Conservation (phyloP, 179 eudicot genomes). For the Silene noctiflora region DNA sequence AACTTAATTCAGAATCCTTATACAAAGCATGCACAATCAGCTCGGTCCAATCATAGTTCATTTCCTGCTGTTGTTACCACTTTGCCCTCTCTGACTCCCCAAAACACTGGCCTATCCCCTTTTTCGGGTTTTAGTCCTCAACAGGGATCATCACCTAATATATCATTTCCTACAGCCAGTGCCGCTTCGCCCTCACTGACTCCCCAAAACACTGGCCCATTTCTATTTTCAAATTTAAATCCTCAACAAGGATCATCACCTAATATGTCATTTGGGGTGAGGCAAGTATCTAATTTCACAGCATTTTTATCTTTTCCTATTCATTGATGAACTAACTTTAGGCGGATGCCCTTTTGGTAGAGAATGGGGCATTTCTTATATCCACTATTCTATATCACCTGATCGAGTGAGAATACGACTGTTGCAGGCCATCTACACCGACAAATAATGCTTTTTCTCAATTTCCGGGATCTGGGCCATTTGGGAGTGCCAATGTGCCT, state of each 20-base stretch:
- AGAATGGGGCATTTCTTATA: neutral
- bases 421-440: slow-evolving; percentile 51
- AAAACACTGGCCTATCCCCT: slow-evolving; percentile 40
- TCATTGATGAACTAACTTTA: slow-evolving; percentile 1
- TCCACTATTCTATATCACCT: slow-evolving; percentile 11
- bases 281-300: slow-evolving; percentile 35
- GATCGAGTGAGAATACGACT: slow-evolving; percentile 25
- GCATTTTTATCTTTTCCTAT: neutral
- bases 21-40: slow-evolving; percentile 33
- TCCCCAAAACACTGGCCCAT: slow-evolving; percentile 40
- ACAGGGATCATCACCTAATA: slow-evolving; percentile 44
- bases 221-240: slow-evolving; percentile 52
- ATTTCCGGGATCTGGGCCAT: slow-evolving; percentile 41
- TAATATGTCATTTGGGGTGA: slow-evolving; percentile 42
- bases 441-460: slow-evolving; percentile 56
- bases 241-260: slow-evolving; percentile 54
- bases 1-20: slow-evolving; percentile 59
- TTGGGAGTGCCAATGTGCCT: slow-evolving; percentile 30
- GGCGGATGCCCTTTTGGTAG: neutral
- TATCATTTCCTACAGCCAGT: slow-evolving; percentile 39
- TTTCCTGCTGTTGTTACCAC: slow-evolving; percentile 38
- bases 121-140: slow-evolving; percentile 63
- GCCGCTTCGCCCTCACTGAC: slow-evolving; percentile 30
- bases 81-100: slow-evolving; percentile 33
- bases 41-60: slow-evolving; percentile 38